A percentile compares a stretch with the other conserved stretches of the same genome.
Evolutionary conservation across 2,329 filamentous ascomycete genomes (phyloP).

Genomic region (Xylariaceae sp.): DNA sequence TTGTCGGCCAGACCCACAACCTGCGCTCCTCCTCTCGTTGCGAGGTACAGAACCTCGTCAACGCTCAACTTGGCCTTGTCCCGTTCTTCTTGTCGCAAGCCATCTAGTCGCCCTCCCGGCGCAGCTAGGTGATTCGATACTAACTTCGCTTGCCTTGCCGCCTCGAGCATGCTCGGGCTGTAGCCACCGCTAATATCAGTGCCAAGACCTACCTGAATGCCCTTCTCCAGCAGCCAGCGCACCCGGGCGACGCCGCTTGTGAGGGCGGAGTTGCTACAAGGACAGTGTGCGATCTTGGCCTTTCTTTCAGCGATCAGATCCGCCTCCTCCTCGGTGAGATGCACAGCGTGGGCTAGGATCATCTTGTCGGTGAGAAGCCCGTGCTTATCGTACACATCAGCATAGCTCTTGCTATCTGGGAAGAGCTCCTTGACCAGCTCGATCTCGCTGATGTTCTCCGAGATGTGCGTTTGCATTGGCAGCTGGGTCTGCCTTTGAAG

Average conservation of each 20-base stretch:
- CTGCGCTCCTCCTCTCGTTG: conserved; percentile 83
- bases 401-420: conserved; percentile 68
- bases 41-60: conserved; percentile 85
- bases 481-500: conserved; percentile 69
- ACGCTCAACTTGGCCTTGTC: conserved; percentile 74
- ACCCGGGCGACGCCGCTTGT: conserved; percentile 81
- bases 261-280: conserved; percentile 82
- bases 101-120: conserved; percentile 41
- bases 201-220: conserved; percentile 82
- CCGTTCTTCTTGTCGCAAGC: conserved; percentile 20
- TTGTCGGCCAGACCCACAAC: conserved; percentile 76
- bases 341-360: conserved; percentile 85
- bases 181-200: conserved; percentile 94
- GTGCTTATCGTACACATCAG: conserved; percentile 77
- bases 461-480: conserved; percentile 87
- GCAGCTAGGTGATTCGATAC: conserved; percentile 77
- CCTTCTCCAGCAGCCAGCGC: conserved; percentile 73
- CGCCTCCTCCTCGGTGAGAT: conserved; percentile 73
- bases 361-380: conserved; percentile 75
- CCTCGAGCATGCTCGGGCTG: conserved; percentile 68
- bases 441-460: conserved; percentile 80
- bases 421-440: conserved; percentile 74
- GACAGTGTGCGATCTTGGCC: conserved; percentile 82
- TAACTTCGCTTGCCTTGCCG: conserved; percentile 80
- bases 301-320: conserved; percentile 65